Evolutionary conservation across 768 basidiomycete genomes (phyloP), one percentile per base, ranked within the genome.

Genomic region (Tulasnella sp.): DNA sequence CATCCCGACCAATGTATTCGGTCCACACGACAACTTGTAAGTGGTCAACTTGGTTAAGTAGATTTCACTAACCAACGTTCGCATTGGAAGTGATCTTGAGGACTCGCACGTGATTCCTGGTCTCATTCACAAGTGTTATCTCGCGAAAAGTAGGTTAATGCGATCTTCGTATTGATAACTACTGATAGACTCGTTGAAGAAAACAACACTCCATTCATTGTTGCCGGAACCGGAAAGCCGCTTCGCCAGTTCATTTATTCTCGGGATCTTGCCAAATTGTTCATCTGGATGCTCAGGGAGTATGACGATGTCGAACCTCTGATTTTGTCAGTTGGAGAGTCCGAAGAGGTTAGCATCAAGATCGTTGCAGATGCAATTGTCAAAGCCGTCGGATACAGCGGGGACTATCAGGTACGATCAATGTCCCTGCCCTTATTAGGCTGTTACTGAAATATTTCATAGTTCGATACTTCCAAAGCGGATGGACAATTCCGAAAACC

Each of bases 241-340:
- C 74, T 95, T 31, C 78, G 92, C n/a, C 92, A 96, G 65, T 96
- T 96, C 65, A 92, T 95, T 66, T 96, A 90, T 69, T 95, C 92
- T n/a, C 72, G 77, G 43, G 91, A 98, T 67, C 79, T 96, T 43
- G 92, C 91, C 37, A 93, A 88, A 65, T 72, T 93, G 50, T 93
- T 95, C 72, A 83, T 95, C 62, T 91, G 87, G 89, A 77, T 79
- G 72, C 66, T 92, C 57, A 72, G 86, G 39, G 83, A 93, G 61
- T 95, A 98, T 63, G 76, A 91, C 46, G 82, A 87, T 58, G 83
- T 93, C 45, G 90, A 93, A 58, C 92, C 92, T 4, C 69, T 96
- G 63, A 96, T 95, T 59, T 74, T 96, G 15, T 91, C 88, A 4
- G 91, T 92, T 50, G 87, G 84, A 20, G 92, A 98, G 67, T 77